Conservation (phyloP, 2,329 filamentous ascomycete genomes). For the Paraphoma sp. region DNA sequence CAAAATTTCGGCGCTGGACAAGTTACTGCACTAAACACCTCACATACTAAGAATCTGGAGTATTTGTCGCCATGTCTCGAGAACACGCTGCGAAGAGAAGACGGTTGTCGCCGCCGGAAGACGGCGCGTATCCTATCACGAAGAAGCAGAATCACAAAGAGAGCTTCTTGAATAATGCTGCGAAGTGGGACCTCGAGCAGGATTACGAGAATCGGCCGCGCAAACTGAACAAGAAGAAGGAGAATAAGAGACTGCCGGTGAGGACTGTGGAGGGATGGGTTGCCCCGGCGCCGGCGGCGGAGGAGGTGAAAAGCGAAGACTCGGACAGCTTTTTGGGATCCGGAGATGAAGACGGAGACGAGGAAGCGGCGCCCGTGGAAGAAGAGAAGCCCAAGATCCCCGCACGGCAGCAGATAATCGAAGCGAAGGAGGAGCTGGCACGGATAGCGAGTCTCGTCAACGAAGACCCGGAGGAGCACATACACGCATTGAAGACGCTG, state of each 20-base stretch:
- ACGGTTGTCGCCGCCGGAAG: slow-evolving; percentile 45
- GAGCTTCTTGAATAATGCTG: slow-evolving; percentile 74
- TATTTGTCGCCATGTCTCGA: slow-evolving; percentile 35
- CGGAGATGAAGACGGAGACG: slow-evolving; percentile 56
- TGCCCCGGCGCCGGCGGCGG: slow-evolving; percentile 57
- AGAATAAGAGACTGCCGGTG: slow-evolving; percentile 80
- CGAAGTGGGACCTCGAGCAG: slow-evolving; percentile 90
- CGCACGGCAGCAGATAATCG: slow-evolving; percentile 77
- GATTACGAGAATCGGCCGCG: slow-evolving; percentile 83
- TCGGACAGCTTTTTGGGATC: slow-evolving; percentile 70
- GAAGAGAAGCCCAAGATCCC: slow-evolving; percentile 70
- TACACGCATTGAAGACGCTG: slow-evolving; percentile 77
- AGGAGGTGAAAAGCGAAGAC: slow-evolving; percentile 59
- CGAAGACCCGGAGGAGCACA: slow-evolving; percentile 91
- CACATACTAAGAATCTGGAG: not conserved
- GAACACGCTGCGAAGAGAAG: slow-evolving; percentile 46
- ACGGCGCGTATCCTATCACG: slow-evolving; percentile 21
- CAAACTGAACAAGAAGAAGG: slow-evolving; percentile 75
- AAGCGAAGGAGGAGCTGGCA: slow-evolving; percentile 92
- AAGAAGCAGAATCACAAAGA: slow-evolving; percentile 36
- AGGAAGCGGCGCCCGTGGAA: slow-evolving; percentile 48
- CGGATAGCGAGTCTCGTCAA: slow-evolving; percentile 81
- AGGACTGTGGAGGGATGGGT: slow-evolving; percentile 81
- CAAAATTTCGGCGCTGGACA: no score
- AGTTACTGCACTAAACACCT: slow-evolving; percentile 2